Evolutionary conservation across 2,329 filamentous ascomycete genomes (phyloP).

Genomic region (Pleurostoma richardsiae): DNA sequence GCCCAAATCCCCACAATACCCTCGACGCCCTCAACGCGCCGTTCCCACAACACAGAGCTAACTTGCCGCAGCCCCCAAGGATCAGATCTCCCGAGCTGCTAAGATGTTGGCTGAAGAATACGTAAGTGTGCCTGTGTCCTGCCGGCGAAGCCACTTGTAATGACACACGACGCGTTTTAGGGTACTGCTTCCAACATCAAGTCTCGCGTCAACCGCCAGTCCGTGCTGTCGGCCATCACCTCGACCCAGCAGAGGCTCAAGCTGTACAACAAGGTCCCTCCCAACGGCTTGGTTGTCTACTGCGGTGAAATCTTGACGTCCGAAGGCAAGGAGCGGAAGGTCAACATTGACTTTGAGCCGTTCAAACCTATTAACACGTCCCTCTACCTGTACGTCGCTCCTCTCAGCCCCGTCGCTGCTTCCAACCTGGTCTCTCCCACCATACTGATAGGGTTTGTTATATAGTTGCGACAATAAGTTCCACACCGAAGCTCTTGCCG

Average conservation of each 20-base stretch:
- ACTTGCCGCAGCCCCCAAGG: constrained; percentile 73
- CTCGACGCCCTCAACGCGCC: background rate
- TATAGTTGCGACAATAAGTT: constrained; percentile 99
- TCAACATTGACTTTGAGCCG: constrained; percentile 99
- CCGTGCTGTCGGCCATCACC: constrained; percentile 95
- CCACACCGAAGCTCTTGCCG: constrained; percentile 93
- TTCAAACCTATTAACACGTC: constrained; percentile 99
- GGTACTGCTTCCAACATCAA: constrained; percentile 99
- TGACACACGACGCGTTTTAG: constrained; percentile 36
- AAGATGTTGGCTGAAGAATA: constrained; percentile 99
- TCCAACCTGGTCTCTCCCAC: constrained; percentile 97
- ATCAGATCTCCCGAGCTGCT: constrained; percentile 89
- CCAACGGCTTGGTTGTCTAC: constrained; percentile 96
- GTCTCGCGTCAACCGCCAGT: constrained; percentile 97
- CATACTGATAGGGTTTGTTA: constrained; percentile 98
- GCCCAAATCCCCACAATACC: constrained; percentile 5
- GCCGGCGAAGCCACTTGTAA: constrained; percentile 10
- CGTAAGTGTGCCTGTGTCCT: constrained; percentile 47
- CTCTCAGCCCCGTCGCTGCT: constrained; percentile 96
- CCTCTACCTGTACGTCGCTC: constrained; percentile 99
- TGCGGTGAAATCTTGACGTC: constrained; percentile 99
- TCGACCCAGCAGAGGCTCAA: constrained; percentile 99
- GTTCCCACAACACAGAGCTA: constrained; percentile 11
- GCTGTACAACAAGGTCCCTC: constrained; percentile 97
- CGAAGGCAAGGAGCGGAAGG: constrained; percentile 98